Percentiles rank a stretch among this genome's conserved stretches.
phyloP scores from a whole-genome alignment of 352 stramenopile species.

The Chrysophaeum taylorii region DNA sequence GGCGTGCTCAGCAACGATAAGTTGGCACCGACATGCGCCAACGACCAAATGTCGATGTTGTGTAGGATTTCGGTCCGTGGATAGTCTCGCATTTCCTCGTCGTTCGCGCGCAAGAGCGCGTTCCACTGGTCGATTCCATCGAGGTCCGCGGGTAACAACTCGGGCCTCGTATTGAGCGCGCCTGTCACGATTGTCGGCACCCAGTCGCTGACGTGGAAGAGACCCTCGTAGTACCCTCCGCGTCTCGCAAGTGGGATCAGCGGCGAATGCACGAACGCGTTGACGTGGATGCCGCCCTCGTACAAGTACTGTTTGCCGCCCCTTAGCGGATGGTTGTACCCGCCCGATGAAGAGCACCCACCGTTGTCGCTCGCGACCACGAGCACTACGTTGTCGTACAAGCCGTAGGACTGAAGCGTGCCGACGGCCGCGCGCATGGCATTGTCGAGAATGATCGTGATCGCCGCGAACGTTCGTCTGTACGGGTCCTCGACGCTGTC shows the following conservation, averaged over 20 bases:
- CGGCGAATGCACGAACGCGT: conserved; percentile 5
- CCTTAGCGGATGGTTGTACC: conserved; percentile 20
- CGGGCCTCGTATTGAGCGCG: neutral
- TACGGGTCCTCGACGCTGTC: neutral
- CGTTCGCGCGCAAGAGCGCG: conserved; percentile 1
- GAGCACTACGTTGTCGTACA: conserved; percentile 19
- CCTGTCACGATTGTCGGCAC: conserved; percentile 17
- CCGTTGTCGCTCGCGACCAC: conserved; percentile 26
- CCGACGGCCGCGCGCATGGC: neutral
- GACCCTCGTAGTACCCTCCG: neutral
- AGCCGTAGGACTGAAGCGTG: neutral
- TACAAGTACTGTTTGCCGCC: conserved; percentile 22
- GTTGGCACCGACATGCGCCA: no score
- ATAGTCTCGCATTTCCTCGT: neutral
- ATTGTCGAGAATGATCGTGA: neutral
- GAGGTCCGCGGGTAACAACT: neutral
- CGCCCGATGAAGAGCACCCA: neutral
- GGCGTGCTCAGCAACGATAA: neutral
- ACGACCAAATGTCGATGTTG: neutral
- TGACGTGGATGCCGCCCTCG: conserved; percentile 23
- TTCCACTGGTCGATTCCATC: conserved; percentile 21
- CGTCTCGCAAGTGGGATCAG: neutral
- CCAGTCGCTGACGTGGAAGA: conserved; percentile 24
- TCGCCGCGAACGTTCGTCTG: neutral
- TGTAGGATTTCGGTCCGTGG: conserved; percentile 16